Evolutionary conservation across 2,329 filamentous ascomycete species (phyloP), one percentile per base, ranked within the genome.

Genomic region (Eurotiales sp.): DNA sequence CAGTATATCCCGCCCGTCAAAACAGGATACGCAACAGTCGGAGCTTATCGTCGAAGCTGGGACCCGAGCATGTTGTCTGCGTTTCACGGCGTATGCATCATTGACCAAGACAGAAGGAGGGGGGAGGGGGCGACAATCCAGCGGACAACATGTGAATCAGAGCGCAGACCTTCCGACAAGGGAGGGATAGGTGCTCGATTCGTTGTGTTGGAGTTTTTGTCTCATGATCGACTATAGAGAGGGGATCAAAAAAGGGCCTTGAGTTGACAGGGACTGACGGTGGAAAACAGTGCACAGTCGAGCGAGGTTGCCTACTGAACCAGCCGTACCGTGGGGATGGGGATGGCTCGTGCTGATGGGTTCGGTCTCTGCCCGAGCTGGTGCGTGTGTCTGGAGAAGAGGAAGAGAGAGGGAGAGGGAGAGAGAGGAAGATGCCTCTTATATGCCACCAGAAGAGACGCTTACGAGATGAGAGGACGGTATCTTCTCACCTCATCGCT

Each of bases 31-130:
- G 34, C 23, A 47, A 42, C 50, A 52, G 44, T 52, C 22, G 50
- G 50, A 52, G 30, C 48, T 37, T 50, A 50, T 50, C 48, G 48
- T 50, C 48, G 48, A 50, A 37, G 40, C 48, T 50, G 25, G 47
- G 39, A n/a, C 43, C 44, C 44, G 36, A 14, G 15, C 30, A 43
- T 47, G 37, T 15, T 46, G 45, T 46, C 50, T 46, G 50, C 37
- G 14, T 46, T 42, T 12, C 17, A 46, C 43, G 36, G 29, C 44
- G 44, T 27, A 46, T 52, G 23, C 50, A 52, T 52, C 44, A 52
- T 47, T 14, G 44, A 40, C 50, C 15, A 12, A 10, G 15, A 10
- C n/a, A 8, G n/a, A n/a, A n/a, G n/a, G n/a, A n/a, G n/a, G n/a
- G n/a, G n/a, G n/a, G n/a, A n/a, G n/a, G n/a, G n/a, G n/a, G n/a